Conservation (phyloP, 306 rosid species). For the Echinosophora koreensis region DNA sequence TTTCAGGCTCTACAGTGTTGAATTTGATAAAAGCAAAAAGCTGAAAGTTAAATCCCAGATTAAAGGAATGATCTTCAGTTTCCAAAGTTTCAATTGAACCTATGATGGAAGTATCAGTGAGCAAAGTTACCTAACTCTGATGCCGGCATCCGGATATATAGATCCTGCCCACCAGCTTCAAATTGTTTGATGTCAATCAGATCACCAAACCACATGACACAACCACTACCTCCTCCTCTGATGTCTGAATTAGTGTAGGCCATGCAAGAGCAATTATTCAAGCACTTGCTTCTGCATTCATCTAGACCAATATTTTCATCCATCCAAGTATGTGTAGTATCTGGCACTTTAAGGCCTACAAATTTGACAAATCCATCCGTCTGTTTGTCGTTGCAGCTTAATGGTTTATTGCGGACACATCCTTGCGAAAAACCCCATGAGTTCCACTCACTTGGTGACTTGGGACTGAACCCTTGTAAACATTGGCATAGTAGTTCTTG, state of each 20-base stretch:
- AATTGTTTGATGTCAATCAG: background rate
- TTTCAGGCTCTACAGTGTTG: background rate
- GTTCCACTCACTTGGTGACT: slow-evolving; percentile 36
- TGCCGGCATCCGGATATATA: background rate
- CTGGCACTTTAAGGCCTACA: slow-evolving; percentile 57
- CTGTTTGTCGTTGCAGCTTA: no score
- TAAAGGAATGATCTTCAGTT: background rate
- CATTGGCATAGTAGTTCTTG: slow-evolving; percentile 40
- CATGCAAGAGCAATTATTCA: slow-evolving; percentile 60
- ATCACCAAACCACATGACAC: slow-evolving; percentile 20
- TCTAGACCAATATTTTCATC: slow-evolving; percentile 47
- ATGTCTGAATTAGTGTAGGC: slow-evolving; percentile 18
- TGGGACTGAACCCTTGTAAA: slow-evolving; percentile 50
- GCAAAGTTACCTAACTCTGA: background rate
- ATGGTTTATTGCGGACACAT: slow-evolving; percentile 42
- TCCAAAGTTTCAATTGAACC: background rate
- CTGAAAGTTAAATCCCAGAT: background rate
- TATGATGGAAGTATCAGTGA: background rate
- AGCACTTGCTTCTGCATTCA: slow-evolving; percentile 62
- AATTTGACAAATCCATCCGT: slow-evolving; percentile 42
- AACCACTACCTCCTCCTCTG: background rate
- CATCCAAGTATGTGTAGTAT: slow-evolving; percentile 54
- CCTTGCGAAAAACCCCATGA: slow-evolving; percentile 24
- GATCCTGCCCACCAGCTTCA: background rate
- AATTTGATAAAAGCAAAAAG: background rate